Base-by-base conservation (phyloP, 352 stramenopile genomes). In the Pythium sukuiense region DNA sequence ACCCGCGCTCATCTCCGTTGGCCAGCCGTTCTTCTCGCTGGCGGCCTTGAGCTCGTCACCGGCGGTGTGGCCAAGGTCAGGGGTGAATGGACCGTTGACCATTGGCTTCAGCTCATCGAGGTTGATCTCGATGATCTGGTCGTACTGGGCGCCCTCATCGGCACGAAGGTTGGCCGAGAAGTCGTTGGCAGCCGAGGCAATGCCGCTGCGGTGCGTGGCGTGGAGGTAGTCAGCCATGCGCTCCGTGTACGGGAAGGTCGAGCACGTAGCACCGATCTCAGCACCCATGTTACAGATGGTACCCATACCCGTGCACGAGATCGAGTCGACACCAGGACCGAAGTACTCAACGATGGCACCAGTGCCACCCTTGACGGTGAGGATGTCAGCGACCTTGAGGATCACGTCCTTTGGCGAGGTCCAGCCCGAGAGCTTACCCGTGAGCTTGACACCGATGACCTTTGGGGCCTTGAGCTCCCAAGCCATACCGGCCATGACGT, bases 251-350 rank as follows among this genome's bases (percentile, higher is more conserved):
- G 90, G 90, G 86, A 98, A 98, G 29, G 90, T 98, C 48, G 92
- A 97, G 83, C 88, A 97, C 55, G 92, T 98, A 52, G 92, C 92
- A 53, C 92, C 92, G 62, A 98, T 97, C 71, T 98, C 92, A 26
- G 92, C 92, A 80, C 92, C 92, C 92, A 98, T 98, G 85, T 98
- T 98, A 90, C 88, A 97, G 74, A 98, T 98, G 72, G 92, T 98
- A 63, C 87, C 92, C 89, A 97, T 97, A 71, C 90, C 92, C 70
- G 92, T 98, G 85, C 90, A 97, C 67, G 89, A 97, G 66, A 98
- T 97, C 59, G 87, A 96, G 59, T 97, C 90, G 4, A 97, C 88
- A 74, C 92, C 92, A n/a, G 83, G 81, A 49, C 92, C 92, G 54
- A 96, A 97, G 85, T 98, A 98, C 76, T 98, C 92, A 9, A 98